A percentile compares a stretch with the other conserved stretches of the same genome.
Conservation (phyloP, 176 grass and related monocot species). For the Alloteropsis semialata region DNA sequence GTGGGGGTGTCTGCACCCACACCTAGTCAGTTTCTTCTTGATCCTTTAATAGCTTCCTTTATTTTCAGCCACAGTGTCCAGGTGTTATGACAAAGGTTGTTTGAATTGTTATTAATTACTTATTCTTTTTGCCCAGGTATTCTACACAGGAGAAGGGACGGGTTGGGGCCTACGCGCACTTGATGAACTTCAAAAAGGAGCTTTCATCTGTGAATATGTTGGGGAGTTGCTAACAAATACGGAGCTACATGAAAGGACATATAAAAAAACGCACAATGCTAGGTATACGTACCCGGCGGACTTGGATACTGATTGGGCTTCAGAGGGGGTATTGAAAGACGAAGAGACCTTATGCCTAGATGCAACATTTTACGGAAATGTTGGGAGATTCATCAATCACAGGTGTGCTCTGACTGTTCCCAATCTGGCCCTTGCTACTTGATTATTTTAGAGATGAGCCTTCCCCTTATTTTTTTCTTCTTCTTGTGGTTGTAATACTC, state of each 20-base stretch:
- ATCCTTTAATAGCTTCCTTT: neutral
- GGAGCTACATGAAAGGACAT: conserved; percentile 55
- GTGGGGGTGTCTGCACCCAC: neutral
- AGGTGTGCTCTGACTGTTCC: conserved; percentile 38
- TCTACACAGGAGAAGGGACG: conserved; percentile 60
- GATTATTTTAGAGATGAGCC: neutral
- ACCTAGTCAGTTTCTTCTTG: neutral
- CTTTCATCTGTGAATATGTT: conserved; percentile 79
- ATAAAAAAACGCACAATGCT: conserved; percentile 28
- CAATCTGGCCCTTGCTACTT: neutral
- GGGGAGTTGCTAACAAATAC: conserved; percentile 67
- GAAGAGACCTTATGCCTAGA: conserved; percentile 71
- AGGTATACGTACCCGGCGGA: conserved; percentile 49
- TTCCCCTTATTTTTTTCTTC: neutral
- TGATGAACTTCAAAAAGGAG: conserved; percentile 76
- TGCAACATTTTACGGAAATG: conserved; percentile 75
- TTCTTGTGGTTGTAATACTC: conserved; percentile 20
- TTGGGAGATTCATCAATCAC: conserved; percentile 78
- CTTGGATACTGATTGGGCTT: conserved; percentile 67
- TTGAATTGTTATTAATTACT: neutral
- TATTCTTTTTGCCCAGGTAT: conserved; percentile 45
- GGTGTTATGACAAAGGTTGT: neutral
- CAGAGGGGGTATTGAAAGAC: conserved; percentile 39
- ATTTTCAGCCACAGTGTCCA: neutral
- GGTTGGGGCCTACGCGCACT: conserved; percentile 70